These are phyloP conservation scores for Boletus rubescentipes DNA, from an alignment of 768 basidiomycete genomes.

Conservation along the genomic window DNA sequence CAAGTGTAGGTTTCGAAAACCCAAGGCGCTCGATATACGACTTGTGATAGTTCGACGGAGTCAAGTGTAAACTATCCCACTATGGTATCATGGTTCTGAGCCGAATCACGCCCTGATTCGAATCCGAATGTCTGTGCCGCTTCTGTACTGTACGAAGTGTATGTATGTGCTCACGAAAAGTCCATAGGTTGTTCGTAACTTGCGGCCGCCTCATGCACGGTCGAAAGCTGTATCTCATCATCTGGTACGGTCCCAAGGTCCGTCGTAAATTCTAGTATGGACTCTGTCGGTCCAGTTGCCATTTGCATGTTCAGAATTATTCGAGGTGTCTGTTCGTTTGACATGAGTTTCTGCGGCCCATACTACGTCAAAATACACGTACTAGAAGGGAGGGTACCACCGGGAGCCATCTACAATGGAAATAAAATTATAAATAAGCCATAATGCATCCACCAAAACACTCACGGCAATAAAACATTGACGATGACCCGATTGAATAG, in stretches of 20 bases:
- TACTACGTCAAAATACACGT: not conserved
- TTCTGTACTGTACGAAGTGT: no score
- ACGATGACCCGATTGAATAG: not conserved
- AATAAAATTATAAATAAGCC: not conserved
- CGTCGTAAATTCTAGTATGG: conserved; percentile 12
- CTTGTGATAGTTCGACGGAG: no score
- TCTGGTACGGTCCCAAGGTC: not conserved
- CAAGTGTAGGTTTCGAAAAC: no score
- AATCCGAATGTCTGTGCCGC: no score
- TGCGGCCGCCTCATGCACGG: not conserved
- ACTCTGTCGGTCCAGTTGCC: conserved; percentile 6
- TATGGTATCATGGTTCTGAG: no score
- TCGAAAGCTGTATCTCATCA: not conserved
- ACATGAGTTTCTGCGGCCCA: not conserved
- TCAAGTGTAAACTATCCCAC: no score
- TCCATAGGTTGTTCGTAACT: not conserved
- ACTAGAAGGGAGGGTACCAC: conserved; percentile 15
- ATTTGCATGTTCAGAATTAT: conserved; percentile 22
- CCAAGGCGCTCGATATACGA: no score
- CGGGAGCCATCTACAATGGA: conserved; percentile 13
- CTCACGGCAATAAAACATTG: conserved; percentile 22
- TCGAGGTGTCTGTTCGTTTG: conserved; percentile 15
- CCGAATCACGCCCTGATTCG: no score
- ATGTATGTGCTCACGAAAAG: not conserved
- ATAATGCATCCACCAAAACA: not conserved